phyloP scores from a whole-genome alignment of 257 asterid genomes.

The Penstemon eatonii region DNA sequence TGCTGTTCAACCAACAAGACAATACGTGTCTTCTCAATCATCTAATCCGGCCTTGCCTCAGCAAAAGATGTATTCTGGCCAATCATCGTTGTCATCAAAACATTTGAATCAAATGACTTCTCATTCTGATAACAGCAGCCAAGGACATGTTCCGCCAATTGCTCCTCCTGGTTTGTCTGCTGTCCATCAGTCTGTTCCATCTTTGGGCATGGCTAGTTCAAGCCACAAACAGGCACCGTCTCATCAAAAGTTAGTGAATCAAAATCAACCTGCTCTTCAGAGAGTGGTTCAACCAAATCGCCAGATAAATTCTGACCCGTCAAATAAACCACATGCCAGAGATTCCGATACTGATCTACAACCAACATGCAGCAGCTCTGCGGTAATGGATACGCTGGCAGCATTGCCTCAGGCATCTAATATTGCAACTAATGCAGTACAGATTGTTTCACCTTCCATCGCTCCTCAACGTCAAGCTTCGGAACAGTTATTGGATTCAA shows the following conservation, averaged over 20 bases:
- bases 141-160: conserved; percentile 46
- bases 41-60: conserved; percentile 54
- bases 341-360: conserved; percentile 48
- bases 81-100: conserved; percentile 45
- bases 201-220: conserved; percentile 42
- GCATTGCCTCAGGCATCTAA: conserved; percentile 43
- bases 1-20: conserved; percentile 48
- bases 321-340: conserved; percentile 45
- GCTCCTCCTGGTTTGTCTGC: conserved; percentile 44
- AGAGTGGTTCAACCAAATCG: conserved; percentile 52
- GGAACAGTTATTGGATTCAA: conserved; percentile 49
- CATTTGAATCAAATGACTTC: conserved; percentile 43
- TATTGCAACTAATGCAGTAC: conserved; percentile 38
- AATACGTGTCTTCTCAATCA: conserved; percentile 46
- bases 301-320: conserved; percentile 41
- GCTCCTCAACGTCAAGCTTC: conserved; percentile 50
- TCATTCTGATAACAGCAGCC: conserved; percentile 52
- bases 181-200: conserved; percentile 46
- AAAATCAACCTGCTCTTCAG: conserved; percentile 49
- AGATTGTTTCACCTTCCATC: conserved; percentile 39
- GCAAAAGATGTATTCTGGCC: conserved; percentile 58
- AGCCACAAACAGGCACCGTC: conserved; percentile 48
- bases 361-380: conserved; percentile 34
- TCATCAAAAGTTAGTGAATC: conserved; percentile 56
- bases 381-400: conserved; percentile 42